Percentiles rank a stretch among this genome's conserved stretches.
Conservation (phyloP, 306 rosid species). For the Acacia confusa region DNA sequence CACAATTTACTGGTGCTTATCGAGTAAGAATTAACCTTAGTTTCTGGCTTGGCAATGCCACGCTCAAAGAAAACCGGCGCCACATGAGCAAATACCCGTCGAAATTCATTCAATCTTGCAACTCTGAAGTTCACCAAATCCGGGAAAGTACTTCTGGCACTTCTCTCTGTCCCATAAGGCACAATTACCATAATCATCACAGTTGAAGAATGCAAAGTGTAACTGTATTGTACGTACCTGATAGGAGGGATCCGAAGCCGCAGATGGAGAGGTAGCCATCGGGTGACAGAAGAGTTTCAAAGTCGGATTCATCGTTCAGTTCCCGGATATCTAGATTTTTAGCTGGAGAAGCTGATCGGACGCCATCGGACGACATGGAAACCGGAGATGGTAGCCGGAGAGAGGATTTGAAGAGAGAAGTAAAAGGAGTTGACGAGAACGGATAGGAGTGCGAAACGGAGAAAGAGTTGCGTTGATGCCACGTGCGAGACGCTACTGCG, state of each 20-base stretch:
- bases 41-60: slow-evolving; percentile 86
- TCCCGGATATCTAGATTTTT: slow-evolving; percentile 31
- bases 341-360: slow-evolving; percentile 25
- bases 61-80: slow-evolving; percentile 96
- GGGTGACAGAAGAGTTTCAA: slow-evolving; percentile 52
- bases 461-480: slow-evolving; percentile 14
- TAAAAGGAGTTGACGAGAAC: neutral
- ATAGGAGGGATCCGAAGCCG: slow-evolving; percentile 94
- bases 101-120: slow-evolving; percentile 65
- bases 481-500: slow-evolving; percentile 35
- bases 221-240: slow-evolving; percentile 35
- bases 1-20: neutral
- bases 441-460: slow-evolving; percentile 1
- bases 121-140: slow-evolving; percentile 72
- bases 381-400: slow-evolving; percentile 28
- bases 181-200: neutral
- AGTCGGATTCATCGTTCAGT: slow-evolving; percentile 61
- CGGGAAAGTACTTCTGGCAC: slow-evolving; percentile 92
- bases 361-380: slow-evolving; percentile 38
- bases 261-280: slow-evolving; percentile 68
- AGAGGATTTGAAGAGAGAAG: slow-evolving; percentile 33
- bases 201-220: slow-evolving; percentile 12
- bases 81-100: slow-evolving; percentile 76
- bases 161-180: slow-evolving; percentile 51
- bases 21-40: slow-evolving; percentile 55